These are phyloP conservation scores for Alternaria sp. DNA, from an alignment of 2,329 filamentous ascomycete species.

Conservation along the genomic window DNA sequence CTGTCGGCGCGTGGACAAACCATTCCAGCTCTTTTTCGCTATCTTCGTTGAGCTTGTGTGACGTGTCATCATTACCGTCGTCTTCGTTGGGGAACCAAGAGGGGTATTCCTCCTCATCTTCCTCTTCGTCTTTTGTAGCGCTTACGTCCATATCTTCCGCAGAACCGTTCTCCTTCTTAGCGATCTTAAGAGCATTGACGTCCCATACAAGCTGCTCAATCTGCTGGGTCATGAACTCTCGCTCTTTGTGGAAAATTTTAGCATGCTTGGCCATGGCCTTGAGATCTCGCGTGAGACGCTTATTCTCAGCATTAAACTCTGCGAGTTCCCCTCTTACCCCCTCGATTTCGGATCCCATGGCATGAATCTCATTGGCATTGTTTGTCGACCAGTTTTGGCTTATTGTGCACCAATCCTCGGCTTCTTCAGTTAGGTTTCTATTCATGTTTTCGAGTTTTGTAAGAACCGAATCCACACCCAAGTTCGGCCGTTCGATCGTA, in stretches of 20 bases:
- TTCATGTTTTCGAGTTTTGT: not conserved
- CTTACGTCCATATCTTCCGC: not conserved
- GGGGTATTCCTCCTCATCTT: not conserved
- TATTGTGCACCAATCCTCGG: not conserved
- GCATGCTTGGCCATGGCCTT: not conserved
- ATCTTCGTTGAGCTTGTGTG: not conserved
- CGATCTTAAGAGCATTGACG: not conserved
- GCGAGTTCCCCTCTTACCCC: not conserved
- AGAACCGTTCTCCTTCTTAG: not conserved
- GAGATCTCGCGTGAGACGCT: not conserved
- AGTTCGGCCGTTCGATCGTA: not conserved
- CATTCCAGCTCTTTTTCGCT: not conserved
- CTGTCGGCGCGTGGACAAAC: not conserved
- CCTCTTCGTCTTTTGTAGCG: not conserved
- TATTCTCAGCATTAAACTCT: not conserved
- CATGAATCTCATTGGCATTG: constrained; percentile 2
- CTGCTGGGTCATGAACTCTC: not conserved
- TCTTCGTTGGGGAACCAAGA: not conserved
- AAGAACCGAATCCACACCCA: not conserved
- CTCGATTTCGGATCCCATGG: not conserved
- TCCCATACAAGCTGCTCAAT: not conserved
- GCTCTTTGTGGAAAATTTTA: not conserved
- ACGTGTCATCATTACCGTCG: not conserved
- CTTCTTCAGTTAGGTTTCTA: not conserved
- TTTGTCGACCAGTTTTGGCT: not conserved